These are phyloP conservation scores for Trypanosoma conorhini DNA, from an alignment of 208 protist genomes.

Conservation along the genomic window DNA sequence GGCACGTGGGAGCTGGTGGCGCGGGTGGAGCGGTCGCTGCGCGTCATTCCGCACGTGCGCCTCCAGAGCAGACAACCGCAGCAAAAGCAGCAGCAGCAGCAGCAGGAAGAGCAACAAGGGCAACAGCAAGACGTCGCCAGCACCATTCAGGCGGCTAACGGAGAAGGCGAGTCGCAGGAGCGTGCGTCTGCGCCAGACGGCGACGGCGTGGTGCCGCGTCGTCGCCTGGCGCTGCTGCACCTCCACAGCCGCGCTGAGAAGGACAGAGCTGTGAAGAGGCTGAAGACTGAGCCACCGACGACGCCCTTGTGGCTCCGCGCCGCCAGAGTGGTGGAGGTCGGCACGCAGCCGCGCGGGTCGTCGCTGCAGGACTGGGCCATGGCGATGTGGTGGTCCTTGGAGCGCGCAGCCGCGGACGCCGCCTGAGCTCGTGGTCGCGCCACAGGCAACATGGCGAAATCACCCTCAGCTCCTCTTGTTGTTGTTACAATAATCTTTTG, in stretches of 20 bases:
- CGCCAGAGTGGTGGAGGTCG: not conserved
- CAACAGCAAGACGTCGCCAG: not conserved
- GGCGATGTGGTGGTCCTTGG: conserved; percentile 20
- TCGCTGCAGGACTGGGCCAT: conserved; percentile 9
- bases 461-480: not conserved
- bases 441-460: not conserved
- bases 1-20: conserved; percentile 42
- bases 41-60: conserved; percentile 2
- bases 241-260: not conserved
- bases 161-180: not conserved
- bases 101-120: no score
- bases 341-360: not conserved
- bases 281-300: not conserved
- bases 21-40: conserved; percentile 34
- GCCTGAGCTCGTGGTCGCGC: not conserved
- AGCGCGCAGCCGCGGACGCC: not conserved
- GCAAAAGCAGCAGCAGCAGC: not conserved
- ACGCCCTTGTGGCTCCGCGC: conserved; percentile 7
- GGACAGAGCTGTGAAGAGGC: not conserved
- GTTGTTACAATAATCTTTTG: not conserved
- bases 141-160: not conserved
- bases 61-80: conserved; percentile 12
- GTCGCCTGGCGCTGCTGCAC: not conserved
- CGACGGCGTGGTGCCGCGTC: not conserved
- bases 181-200: not conserved